Conservation (phyloP, 2,329 filamentous ascomycete species). For the Ophiostoma sp. region DNA sequence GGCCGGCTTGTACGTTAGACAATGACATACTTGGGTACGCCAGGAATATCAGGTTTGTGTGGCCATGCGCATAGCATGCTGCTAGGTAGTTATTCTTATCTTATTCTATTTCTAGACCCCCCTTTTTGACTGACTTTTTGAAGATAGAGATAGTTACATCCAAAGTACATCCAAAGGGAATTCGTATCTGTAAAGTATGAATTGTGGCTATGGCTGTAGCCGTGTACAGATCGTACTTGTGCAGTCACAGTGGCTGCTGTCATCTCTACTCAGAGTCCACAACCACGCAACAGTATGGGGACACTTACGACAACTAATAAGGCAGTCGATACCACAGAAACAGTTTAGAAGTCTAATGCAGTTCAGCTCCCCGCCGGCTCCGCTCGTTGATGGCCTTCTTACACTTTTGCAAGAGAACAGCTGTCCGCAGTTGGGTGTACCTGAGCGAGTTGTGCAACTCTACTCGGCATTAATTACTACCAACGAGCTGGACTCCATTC, state of each 20-base stretch:
- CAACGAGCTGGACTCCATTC: neutral
- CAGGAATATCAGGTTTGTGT: neutral
- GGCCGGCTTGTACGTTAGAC: neutral
- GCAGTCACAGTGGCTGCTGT: neutral
- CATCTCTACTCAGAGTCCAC: neutral
- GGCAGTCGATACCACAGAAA: constrained; percentile 2
- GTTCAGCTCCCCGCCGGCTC: neutral
- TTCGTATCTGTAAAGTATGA: neutral
- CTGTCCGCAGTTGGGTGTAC: neutral
- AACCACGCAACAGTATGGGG: neutral
- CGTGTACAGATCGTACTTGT: neutral
- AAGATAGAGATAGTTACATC: neutral
- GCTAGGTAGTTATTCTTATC: no score
- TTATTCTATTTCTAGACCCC: neutral
- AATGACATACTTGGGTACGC: neutral
- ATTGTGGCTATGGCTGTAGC: neutral
- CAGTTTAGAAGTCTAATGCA: neutral
- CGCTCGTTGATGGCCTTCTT: neutral
- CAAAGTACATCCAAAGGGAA: neutral
- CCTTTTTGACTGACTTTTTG: neutral
- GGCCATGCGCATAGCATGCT: neutral
- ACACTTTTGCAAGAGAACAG: neutral
- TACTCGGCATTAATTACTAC: neutral
- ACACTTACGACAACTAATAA: constrained; percentile 9
- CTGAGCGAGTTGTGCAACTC: neutral